Percentiles rank a stretch among this genome's conserved stretches.
These are phyloP conservation scores for Cunninghamia lanceolata DNA, from an alignment of 75 land plant genomes.

Conservation along the genomic window DNA sequence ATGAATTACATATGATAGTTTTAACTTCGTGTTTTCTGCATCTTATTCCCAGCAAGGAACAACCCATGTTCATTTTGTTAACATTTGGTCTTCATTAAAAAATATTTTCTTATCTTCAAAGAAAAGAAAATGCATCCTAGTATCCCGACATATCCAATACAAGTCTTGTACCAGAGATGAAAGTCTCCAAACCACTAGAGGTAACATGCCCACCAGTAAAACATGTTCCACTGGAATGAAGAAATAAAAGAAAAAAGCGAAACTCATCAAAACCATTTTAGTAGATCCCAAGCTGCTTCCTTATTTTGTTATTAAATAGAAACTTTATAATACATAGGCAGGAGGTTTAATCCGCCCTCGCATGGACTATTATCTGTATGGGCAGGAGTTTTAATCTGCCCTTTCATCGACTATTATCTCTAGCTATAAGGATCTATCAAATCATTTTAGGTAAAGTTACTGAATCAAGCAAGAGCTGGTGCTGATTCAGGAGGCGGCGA, in stretches of 20 bases:
- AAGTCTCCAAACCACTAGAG: not conserved
- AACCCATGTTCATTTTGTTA: not conserved
- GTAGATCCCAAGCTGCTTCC: not conserved
- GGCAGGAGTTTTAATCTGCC: not conserved
- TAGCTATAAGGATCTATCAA: not conserved
- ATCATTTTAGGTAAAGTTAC: not conserved
- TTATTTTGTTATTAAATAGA: not conserved
- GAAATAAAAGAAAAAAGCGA: not conserved
- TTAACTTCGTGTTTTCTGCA: not conserved
- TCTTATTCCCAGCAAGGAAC: not conserved
- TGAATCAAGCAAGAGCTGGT: not conserved
- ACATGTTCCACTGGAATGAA: not conserved
- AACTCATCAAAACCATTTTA: not conserved
- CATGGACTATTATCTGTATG: not conserved
- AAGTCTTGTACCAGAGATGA: not conserved
- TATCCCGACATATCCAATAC: too few relatives aligned
- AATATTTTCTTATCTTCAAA: not conserved
- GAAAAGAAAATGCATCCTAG: too few relatives aligned
- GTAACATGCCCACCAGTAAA: not conserved
- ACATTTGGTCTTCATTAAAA: too few relatives aligned
- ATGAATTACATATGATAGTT: not conserved
- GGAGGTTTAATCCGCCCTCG: not conserved
- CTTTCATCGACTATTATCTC: not conserved
- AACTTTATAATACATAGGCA: not conserved
- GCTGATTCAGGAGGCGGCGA: constrained; percentile 17